A percentile compares a stretch with the other conserved stretches of the same genome.
Conservation (phyloP, 371 early-diverging fungal species). For the Mortierella sp. region DNA sequence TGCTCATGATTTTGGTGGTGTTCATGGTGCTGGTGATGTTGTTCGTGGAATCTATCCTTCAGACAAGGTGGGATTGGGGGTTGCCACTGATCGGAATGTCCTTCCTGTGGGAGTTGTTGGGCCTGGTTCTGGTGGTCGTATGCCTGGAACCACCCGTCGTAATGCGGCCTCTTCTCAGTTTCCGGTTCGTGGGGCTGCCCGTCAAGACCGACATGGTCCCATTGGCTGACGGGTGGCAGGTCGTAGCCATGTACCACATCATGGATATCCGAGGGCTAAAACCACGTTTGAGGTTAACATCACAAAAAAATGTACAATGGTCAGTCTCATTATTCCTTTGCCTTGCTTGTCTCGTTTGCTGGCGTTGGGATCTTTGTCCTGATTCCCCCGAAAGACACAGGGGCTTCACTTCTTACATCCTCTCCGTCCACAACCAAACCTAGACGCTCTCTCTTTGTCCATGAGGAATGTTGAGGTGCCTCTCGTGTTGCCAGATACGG, state of each 20-base stretch:
- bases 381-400: background rate
- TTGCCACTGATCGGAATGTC: slow-evolving; percentile 13
- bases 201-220: slow-evolving; percentile 50
- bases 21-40: slow-evolving; percentile 32
- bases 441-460: background rate
- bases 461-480: background rate
- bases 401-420: background rate
- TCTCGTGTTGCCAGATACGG: background rate
- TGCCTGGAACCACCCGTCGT: slow-evolving; percentile 53
- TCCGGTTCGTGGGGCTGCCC: slow-evolving; percentile 27
- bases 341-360: background rate
- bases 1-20: slow-evolving; percentile 5
- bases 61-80: slow-evolving; percentile 13
- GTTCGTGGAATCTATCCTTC: background rate
- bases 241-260: slow-evolving; percentile 54
- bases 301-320: background rate
- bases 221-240: slow-evolving; percentile 41
- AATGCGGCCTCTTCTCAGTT: slow-evolving; percentile 32
- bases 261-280: slow-evolving; percentile 54
- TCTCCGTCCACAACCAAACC: background rate
- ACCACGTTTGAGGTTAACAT: background rate
- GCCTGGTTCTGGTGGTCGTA: slow-evolving; percentile 47
- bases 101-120: slow-evolving; percentile 16
- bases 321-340: background rate
- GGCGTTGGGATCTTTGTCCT: background rate